Evolutionary conservation across 192 early-diverging fungal species (phyloP), one percentile per base, ranked within the genome.

Genomic region (Coemansia reversa): DNA sequence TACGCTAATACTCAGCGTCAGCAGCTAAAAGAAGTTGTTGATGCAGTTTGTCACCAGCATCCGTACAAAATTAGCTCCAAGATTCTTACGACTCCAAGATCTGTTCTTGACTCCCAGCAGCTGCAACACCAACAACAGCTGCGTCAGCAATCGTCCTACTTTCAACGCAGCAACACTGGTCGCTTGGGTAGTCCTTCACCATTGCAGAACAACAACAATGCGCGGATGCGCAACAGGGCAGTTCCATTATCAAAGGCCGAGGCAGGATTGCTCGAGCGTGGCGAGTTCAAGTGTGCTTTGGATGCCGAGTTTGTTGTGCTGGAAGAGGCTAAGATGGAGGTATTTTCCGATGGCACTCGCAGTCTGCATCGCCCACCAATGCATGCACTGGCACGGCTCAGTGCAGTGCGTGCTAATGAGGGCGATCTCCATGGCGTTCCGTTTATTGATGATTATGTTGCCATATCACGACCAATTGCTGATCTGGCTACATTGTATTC

Each of bases 371-470:
- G 92, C 6, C 95, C 97, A 6, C 86, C 89, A 47, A 84, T 89
- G 20, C 85, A 95, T 50, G 85, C 84, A 25, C 73, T 99, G 39
- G 97, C 95, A 1, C 85, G 97, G 9, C 93, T 99, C 18, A 94
- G 91, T 53, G 91, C 97, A 0, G 70, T 98, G 20, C 87, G 95
- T 4, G 95, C 94, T 0, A 75, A 85, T 22, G 87, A 85, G 14
- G 92, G 90, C 0, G 79, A 83, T 0, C 61, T 88, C 32, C 86
- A 89, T 35, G 87, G 89, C 18, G 74, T 90, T 19, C 94, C 95
- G 0, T 97, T 97, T 73, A 94, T 99, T 50, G 97, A 99, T 70
- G 97, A 99, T 72, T 98, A 99, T 67, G 92, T 99, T 55, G 87
- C 81, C 3, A 88, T 89, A 3, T 86, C 84, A 8, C 92, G 94